A percentile compares a stretch with the other conserved stretches of the same genome.
These are phyloP conservation scores for Calocybe gangraenosa DNA, from an alignment of 768 basidiomycete genomes.

Conservation along the genomic window DNA sequence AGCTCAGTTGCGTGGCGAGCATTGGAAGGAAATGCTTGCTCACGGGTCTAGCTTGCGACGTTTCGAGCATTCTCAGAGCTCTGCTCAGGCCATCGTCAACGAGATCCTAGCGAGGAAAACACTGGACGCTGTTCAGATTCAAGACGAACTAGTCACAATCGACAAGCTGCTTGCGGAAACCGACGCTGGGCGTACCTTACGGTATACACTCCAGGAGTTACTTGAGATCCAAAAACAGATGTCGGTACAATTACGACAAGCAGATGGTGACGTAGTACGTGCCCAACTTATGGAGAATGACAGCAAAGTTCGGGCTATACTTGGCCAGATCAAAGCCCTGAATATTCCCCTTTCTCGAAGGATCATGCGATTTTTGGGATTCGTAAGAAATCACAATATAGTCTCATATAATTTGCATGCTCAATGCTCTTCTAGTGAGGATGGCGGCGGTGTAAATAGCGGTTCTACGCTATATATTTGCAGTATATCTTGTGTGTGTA, in stretches of 20 bases:
- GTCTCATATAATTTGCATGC: too few species aligned
- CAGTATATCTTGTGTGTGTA: too few species aligned
- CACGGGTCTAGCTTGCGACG: constrained; percentile 5
- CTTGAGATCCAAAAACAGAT: constrained; percentile 9
- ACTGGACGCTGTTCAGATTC: constrained; percentile 12
- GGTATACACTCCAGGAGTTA: constrained; percentile 15
- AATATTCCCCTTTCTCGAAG: constrained; percentile 4
- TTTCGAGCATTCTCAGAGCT: constrained; percentile 2
- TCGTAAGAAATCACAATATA: constrained; percentile 1
- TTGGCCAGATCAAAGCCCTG: constrained; percentile 13
- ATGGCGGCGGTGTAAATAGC: too few species aligned
- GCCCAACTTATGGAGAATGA: constrained; percentile 14
- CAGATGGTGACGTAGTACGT: constrained; percentile 8
- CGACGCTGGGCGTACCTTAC: constrained; percentile 16
- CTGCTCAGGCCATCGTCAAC: constrained; percentile 6
- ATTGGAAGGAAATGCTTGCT: constrained; percentile 7
- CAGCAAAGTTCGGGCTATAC: constrained; percentile 15
- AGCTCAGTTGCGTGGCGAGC: constrained; percentile 1
- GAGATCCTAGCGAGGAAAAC: constrained; percentile 7
- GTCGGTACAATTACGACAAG: constrained; percentile 8
- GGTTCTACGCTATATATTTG: too few species aligned
- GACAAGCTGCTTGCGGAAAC: constrained; percentile 20
- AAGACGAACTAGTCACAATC: constrained; percentile 20
- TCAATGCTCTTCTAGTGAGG: too few species aligned
- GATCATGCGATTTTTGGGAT: constrained; percentile 7